Percentiles rank a stretch among this genome's conserved stretches.
phyloP scores from a whole-genome alignment of 1,284 basidiomycete species.

The Meira miltonrushii region DNA sequence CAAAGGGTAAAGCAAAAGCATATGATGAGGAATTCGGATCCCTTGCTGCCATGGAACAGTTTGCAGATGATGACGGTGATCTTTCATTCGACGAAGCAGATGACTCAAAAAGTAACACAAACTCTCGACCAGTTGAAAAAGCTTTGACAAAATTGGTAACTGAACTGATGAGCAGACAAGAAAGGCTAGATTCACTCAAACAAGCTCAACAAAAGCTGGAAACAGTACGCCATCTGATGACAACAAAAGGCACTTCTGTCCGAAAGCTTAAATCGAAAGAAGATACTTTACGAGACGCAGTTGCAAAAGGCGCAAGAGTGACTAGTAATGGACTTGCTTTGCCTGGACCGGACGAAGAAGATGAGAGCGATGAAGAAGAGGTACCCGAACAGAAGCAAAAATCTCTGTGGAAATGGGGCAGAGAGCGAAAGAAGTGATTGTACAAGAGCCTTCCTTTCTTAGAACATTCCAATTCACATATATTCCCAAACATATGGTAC shows the following conservation, averaged over 20 bases:
- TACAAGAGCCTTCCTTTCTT: neutral
- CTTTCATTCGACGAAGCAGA: neutral
- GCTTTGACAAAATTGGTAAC: conserved; percentile 35
- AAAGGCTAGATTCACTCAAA: conserved; percentile 32
- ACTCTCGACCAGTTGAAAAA: conserved; percentile 14
- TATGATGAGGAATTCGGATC: conserved; percentile 1
- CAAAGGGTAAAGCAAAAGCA: neutral
- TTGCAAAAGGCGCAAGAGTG: conserved; percentile 25
- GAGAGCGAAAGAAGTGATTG: conserved; percentile 31
- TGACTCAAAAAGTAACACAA: neutral
- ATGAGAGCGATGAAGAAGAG: conserved; percentile 13
- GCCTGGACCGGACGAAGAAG: conserved; percentile 25
- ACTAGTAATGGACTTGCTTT: conserved; percentile 32
- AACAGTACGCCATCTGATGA: conserved; percentile 40
- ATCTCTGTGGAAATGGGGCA: conserved; percentile 35
- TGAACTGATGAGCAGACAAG: conserved; percentile 34
- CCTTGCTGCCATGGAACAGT: conserved; percentile 9
- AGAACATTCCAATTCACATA: neutral
- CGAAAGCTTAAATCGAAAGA: conserved; percentile 20
- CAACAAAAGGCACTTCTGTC: conserved; percentile 22
- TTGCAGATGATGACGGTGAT: conserved; percentile 6
- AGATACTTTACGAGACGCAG: conserved; percentile 20
- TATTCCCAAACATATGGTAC: neutral
- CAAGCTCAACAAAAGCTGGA: conserved; percentile 36
- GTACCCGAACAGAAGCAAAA: conserved; percentile 6